Evolutionary conservation across 2,329 filamentous ascomycete species (phyloP), one percentile per base, ranked within the genome.

Genomic region (Aquanectria penicillioides): DNA sequence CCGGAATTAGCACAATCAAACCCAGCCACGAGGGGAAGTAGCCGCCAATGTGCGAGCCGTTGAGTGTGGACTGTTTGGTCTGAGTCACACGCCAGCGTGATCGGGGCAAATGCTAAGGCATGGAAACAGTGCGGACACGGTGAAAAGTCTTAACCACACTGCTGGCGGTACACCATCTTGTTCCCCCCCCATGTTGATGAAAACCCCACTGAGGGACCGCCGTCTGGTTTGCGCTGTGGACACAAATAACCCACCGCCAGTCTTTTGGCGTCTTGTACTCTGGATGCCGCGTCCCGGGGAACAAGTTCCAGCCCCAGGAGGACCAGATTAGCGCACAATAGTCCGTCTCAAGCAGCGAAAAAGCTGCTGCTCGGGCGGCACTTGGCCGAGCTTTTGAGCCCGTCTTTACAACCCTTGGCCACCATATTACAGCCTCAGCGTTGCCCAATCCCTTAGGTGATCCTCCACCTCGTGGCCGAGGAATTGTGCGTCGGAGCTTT

Each of bases 41-140:
- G 46, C 7, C 17, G 25, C 15, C 2, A 22, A 50, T 51, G 64
- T 66, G 62, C 43, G 62, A 54, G 29, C 18, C 28, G 9, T 11
- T 6, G 37, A 28, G 36, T n/a, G n/a, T 46, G 37, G 13, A 69
- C 66, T 66, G 66, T 69, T 40, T n/a, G 8, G 10, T 52, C 64
- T 57, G 66, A 67, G 55, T 69, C 62, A 64, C 53, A 13, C 34
- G 20, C 17, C 9, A 15, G 12, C 11, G 8, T 17, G 18, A 31
- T n/a, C 3, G 17, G 6, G 10, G 11, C 17, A 17, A 41, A 9
- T 15, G 8, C 5, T 12, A 6, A 22, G 17, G 20, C 17, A 20
- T 12, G 15, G 13, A 23, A 18, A 56, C 43, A 36, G 52, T 56
- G 44, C 22, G 22, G 6, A 23, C 23, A 43, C n/a, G 26, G n/a